These are phyloP conservation scores for Paramecium primaurelia DNA, from an alignment of 73 alveolate genomes.

Conservation along the genomic window DNA sequence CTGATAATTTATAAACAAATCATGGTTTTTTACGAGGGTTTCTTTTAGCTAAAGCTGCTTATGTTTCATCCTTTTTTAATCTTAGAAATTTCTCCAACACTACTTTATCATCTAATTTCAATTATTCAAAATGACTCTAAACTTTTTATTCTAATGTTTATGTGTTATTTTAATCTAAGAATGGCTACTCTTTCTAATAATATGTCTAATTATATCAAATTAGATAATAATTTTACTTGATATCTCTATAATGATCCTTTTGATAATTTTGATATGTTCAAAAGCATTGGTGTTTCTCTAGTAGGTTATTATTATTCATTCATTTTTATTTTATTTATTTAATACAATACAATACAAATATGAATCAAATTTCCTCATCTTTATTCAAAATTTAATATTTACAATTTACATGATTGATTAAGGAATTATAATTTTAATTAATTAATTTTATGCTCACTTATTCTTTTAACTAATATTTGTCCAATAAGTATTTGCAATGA, in stretches of 20 bases:
- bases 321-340: background rate
- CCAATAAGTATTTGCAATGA: too few relatives aligned
- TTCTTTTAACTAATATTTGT: too few relatives aligned
- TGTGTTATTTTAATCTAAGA: background rate
- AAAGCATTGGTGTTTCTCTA: background rate
- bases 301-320: background rate
- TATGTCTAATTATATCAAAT: background rate
- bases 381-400: too few relatives aligned
- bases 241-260: background rate
- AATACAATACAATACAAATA: background rate
- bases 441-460: too few relatives aligned
- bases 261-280: background rate
- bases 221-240: background rate
- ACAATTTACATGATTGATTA: too few relatives aligned
- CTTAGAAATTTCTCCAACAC: background rate
- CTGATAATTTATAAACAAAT: background rate
- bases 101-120: background rate
- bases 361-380: too few relatives aligned
- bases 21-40: conserved; percentile 16
- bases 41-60: conserved; percentile 8
- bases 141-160: background rate
- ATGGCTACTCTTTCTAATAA: conserved; percentile 1
- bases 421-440: too few relatives aligned
- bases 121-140: background rate
- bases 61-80: background rate